phyloP scores from a whole-genome alignment of 1,284 basidiomycete species.

The Leccinum fallax region DNA sequence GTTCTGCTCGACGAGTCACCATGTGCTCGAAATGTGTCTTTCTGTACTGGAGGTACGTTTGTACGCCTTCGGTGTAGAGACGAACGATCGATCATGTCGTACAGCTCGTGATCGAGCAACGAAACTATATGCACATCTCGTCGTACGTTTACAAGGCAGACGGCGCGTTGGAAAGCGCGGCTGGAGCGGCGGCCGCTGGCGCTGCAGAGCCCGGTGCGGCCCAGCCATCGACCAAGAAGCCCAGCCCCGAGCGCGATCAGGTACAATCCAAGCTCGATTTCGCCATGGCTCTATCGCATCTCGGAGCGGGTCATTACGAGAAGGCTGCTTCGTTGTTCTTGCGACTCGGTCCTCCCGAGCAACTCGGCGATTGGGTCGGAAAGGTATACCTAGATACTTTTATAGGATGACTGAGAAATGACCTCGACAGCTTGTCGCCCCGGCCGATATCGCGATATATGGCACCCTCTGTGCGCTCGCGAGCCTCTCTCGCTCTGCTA shows the following conservation, averaged over 20 bases:
- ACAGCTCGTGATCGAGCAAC: constrained; percentile 80
- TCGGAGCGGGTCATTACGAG: constrained; percentile 73
- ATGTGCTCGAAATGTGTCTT: constrained; percentile 85
- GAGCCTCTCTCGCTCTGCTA: constrained; percentile 65
- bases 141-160: constrained; percentile 93
- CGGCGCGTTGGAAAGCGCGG: constrained; percentile 73
- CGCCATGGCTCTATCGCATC: constrained; percentile 70
- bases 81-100: not conserved
- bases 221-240: constrained; percentile 45
- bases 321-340: constrained; percentile 75
- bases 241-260: constrained; percentile 56
- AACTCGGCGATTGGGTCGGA: constrained; percentile 71
- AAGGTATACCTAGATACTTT: constrained; percentile 44
- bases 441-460: constrained; percentile 83
- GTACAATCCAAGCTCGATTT: constrained; percentile 80
- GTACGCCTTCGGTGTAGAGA: not conserved
- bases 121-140: constrained; percentile 79
- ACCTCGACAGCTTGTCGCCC: constrained; percentile 62
- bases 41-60: constrained; percentile 69
- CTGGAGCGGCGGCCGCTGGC: constrained; percentile 16
- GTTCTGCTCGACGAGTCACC: constrained; percentile 81
- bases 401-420: not conserved
- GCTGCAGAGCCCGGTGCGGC: constrained; percentile 21
- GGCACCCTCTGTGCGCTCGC: constrained; percentile 81
- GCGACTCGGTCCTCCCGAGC: constrained; percentile 62